Evolutionary conservation across 306 rosid genomes (phyloP).

Genomic region (Lupinus albus): DNA sequence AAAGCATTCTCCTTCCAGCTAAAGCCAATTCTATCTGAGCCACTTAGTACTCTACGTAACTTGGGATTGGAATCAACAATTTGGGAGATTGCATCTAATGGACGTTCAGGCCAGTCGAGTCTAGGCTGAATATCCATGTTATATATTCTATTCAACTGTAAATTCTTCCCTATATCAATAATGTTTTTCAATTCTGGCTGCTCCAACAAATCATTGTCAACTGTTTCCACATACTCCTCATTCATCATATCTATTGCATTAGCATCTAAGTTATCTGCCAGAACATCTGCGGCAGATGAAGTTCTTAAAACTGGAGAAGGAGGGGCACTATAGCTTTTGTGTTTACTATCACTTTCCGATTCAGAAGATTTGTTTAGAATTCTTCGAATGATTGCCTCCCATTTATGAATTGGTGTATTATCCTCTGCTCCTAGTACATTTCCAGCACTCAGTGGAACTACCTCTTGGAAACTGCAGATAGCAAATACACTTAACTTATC

Average conservation of each 20-base stretch:
- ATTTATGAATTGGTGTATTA: slow-evolving; percentile 71
- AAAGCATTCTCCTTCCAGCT: slow-evolving; percentile 51
- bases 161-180: slow-evolving; percentile 49
- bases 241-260: slow-evolving; percentile 54
- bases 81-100: slow-evolving; percentile 79
- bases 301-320: slow-evolving; percentile 85
- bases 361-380: slow-evolving; percentile 73
- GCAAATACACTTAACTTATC: not conserved
- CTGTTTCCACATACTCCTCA: slow-evolving; percentile 43
- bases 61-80: slow-evolving; percentile 64
- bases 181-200: slow-evolving; percentile 48
- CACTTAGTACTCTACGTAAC: slow-evolving; percentile 77
- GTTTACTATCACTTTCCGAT: slow-evolving; percentile 59
- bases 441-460: slow-evolving; percentile 94
- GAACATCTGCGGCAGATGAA: slow-evolving; percentile 74
- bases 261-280: slow-evolving; percentile 58
- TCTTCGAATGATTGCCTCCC: slow-evolving; percentile 90
- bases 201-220: slow-evolving; percentile 44
- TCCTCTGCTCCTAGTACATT: slow-evolving; percentile 95
- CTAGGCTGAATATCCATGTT: slow-evolving; percentile 57
- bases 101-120: slow-evolving; percentile 88
- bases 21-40: slow-evolving; percentile 77
- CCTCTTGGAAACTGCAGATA: slow-evolving; percentile 81
- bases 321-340: slow-evolving; percentile 86
- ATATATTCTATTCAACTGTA: slow-evolving; percentile 62